A percentile compares a stretch with the other conserved stretches of the same genome.
phyloP scores from a whole-genome alignment of 306 rosid genomes.

The apple (Malus domestica) region DNA sequence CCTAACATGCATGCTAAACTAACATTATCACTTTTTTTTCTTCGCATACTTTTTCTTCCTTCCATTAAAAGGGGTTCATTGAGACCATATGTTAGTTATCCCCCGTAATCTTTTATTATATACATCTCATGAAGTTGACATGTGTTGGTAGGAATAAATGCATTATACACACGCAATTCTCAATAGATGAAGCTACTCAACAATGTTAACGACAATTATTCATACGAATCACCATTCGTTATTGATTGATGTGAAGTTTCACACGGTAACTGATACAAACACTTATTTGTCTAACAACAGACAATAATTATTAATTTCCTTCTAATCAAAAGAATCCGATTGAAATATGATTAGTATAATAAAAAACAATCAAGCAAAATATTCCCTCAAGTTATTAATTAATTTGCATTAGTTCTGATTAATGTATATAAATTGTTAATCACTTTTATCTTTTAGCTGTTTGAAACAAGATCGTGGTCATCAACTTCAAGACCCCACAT shows the following conservation, averaged over 20 bases:
- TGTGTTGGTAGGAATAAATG: background rate
- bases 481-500: background rate
- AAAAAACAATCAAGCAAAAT: background rate
- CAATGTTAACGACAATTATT: background rate
- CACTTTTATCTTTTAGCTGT: too few species aligned
- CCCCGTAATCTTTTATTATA: background rate
- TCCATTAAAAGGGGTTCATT: background rate
- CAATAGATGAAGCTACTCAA: background rate
- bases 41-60: background rate
- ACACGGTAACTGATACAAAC: background rate
- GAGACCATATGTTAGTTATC: background rate
- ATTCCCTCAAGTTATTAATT: too few species aligned
- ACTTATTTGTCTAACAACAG: background rate
- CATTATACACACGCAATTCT: background rate
- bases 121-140: background rate
- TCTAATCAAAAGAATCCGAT: background rate
- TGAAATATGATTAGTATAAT: background rate
- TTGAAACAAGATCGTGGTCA: background rate
- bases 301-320: background rate
- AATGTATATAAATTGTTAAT: background rate
- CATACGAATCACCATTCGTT: background rate
- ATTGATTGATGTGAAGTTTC: background rate
- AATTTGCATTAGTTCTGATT: background rate
- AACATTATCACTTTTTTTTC: background rate
- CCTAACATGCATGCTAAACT: background rate